Evolutionary conservation across 1,139 yeast species (phyloP).

Genomic region (Suhomyces ambrosiae): DNA sequence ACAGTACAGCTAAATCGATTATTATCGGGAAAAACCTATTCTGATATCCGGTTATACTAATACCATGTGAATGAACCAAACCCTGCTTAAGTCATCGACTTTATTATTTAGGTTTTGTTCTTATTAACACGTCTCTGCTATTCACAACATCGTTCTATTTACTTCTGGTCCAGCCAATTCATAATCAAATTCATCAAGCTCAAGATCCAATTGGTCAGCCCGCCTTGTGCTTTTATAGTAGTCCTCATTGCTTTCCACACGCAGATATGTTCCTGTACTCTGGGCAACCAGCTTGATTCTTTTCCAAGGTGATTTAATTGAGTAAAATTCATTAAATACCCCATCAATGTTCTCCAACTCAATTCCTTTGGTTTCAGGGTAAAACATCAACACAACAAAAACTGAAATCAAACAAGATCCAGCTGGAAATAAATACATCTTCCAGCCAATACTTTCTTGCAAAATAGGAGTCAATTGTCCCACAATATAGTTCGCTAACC

Average conservation of each 20-base stretch:
- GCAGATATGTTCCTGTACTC: conserved; percentile 2
- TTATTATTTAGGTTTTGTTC: too few relatives aligned
- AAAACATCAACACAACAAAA: conserved; percentile 45
- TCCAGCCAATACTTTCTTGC: conserved; percentile 51
- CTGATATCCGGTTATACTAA: too few relatives aligned
- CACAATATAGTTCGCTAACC: conserved; percentile 57
- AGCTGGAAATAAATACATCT: conserved; percentile 53
- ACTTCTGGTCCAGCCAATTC: conserved; percentile 7
- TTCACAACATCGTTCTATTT: background rate
- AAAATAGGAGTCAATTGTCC: conserved; percentile 57
- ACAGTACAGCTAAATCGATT: too few relatives aligned
- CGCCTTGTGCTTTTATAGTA: conserved; percentile 5
- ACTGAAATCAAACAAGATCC: conserved; percentile 47
- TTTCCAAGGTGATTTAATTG: conserved; percentile 17
- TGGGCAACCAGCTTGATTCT: conserved; percentile 10
- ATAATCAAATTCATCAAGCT: conserved; percentile 14
- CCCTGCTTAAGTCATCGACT: too few relatives aligned
- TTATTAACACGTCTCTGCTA: too few relatives aligned
- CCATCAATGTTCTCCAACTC: conserved; percentile 61
- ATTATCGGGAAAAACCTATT: too few relatives aligned
- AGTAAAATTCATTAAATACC: conserved; percentile 61
- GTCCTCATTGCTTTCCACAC: conserved; percentile 6
- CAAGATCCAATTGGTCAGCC: conserved; percentile 7
- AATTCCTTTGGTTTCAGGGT: conserved; percentile 59
- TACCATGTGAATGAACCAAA: too few relatives aligned